phyloP scores from a whole-genome alignment of 306 rosid genomes.

The Acacia confusa region DNA sequence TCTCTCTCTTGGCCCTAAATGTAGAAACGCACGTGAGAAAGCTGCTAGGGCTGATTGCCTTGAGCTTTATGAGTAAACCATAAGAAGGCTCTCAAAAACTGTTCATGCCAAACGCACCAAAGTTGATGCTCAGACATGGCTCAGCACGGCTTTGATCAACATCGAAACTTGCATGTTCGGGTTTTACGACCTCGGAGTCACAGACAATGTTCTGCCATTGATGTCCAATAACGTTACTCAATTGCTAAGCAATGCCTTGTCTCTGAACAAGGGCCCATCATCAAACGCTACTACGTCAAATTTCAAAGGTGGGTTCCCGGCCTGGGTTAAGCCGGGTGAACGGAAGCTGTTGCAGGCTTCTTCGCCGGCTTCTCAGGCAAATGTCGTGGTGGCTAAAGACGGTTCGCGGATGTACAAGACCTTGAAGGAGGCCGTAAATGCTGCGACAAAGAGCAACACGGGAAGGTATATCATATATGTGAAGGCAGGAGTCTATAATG shows the following conservation, averaged over 20 bases:
- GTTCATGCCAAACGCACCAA: constrained; percentile 18
- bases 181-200: constrained; percentile 46
- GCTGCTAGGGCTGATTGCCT: constrained; percentile 60
- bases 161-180: constrained; percentile 49
- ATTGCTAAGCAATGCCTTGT: constrained; percentile 49
- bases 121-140: constrained; percentile 48
- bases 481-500: constrained; percentile 57
- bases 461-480: constrained; percentile 57
- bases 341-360: constrained; percentile 50
- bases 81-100: constrained; percentile 40
- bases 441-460: constrained; percentile 30
- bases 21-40: constrained; percentile 32
- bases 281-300: background rate
- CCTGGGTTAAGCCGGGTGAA: constrained; percentile 51
- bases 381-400: constrained; percentile 58
- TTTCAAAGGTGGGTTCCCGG: constrained; percentile 40
- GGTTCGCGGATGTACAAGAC: constrained; percentile 56
- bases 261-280: constrained; percentile 40
- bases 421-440: constrained; percentile 38
- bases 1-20: constrained; percentile 35
- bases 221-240: constrained; percentile 43
- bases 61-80: constrained; percentile 44
- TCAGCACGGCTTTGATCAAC: constrained; percentile 52
- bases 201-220: constrained; percentile 5
- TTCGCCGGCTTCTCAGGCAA: constrained; percentile 36